phyloP scores from a whole-genome alignment of 1,284 basidiomycete species.

The Neolentinus lepideus region DNA sequence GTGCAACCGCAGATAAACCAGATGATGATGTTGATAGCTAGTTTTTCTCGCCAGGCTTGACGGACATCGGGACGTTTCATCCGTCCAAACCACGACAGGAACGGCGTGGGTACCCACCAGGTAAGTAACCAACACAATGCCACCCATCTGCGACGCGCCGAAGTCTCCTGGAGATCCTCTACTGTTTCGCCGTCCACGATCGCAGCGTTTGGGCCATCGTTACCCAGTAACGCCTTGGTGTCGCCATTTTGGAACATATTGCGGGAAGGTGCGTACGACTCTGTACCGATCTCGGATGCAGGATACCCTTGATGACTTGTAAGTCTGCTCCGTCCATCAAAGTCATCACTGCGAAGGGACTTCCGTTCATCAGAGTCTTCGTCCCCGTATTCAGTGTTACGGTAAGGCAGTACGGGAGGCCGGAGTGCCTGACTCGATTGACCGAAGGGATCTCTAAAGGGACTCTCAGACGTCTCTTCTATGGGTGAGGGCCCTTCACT shows the following conservation, averaged over 20 bases:
- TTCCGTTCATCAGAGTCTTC: slow-evolving; percentile 70
- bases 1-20: slow-evolving; percentile 89
- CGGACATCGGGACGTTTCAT: slow-evolving; percentile 94
- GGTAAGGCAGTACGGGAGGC: slow-evolving; percentile 72
- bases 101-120: slow-evolving; percentile 80
- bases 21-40: slow-evolving; percentile 93
- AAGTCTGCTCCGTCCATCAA: slow-evolving; percentile 59
- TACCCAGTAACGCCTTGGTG: slow-evolving; percentile 67
- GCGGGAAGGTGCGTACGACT: slow-evolving; percentile 86
- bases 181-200: slow-evolving; percentile 79
- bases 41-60: slow-evolving; percentile 97
- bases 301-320: slow-evolving; percentile 56
- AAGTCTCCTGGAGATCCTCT: slow-evolving; percentile 79
- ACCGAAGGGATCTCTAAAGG: slow-evolving; percentile 44
- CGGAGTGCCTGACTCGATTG: slow-evolving; percentile 57
- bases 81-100: slow-evolving; percentile 68
- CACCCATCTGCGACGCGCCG: slow-evolving; percentile 84
- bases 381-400: slow-evolving; percentile 59
- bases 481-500: slow-evolving; percentile 34
- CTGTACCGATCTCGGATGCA: slow-evolving; percentile 51
- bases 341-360: slow-evolving; percentile 70
- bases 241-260: slow-evolving; percentile 90
- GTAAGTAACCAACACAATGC: slow-evolving; percentile 86
- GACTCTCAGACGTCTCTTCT: slow-evolving; percentile 38
- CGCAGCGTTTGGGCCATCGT: slow-evolving; percentile 75